Conservation (phyloP, 306 rosid species). For the Cotoneaster glaucophyllus region DNA sequence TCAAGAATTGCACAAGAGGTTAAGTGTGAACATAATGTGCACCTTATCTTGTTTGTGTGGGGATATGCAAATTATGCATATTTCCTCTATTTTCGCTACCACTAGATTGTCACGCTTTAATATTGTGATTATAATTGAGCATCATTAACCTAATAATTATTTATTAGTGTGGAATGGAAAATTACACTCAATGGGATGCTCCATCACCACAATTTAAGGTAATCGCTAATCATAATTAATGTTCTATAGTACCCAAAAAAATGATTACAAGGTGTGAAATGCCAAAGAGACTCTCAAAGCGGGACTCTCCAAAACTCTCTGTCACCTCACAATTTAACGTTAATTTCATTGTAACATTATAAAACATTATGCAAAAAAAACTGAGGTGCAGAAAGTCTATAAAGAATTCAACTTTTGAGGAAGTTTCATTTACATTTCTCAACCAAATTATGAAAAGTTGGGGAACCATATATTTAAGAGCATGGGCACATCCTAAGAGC, state of each 20-base stretch:
- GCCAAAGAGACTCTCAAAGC: no score
- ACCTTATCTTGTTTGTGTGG: background rate
- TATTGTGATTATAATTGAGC: constrained; percentile 5
- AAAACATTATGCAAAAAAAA: no score
- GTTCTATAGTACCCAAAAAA: no score
- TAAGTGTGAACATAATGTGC: background rate
- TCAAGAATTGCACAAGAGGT: background rate
- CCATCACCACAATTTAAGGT: constrained; percentile 11
- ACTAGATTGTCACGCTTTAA: constrained; percentile 14
- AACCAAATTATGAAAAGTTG: no score
- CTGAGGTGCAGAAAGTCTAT: accelerated
- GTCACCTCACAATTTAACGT: no score
- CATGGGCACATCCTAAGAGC: no score
- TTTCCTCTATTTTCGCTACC: constrained; percentile 10
- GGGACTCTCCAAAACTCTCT: no score
- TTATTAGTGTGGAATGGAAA: background rate
- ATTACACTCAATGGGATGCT: constrained; percentile 7
- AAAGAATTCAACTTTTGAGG: no score
- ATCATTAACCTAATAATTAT: constrained; percentile 4
- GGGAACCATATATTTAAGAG: no score
- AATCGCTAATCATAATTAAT: background rate
- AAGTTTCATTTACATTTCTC: no score
- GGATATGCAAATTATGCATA: background rate
- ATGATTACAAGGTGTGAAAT: background rate
- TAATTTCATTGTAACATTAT: no score